Evolutionary conservation across 2,329 filamentous ascomycete species (phyloP), one percentile per base, ranked within the genome.

Genomic region (Ophiobolus disseminans): DNA sequence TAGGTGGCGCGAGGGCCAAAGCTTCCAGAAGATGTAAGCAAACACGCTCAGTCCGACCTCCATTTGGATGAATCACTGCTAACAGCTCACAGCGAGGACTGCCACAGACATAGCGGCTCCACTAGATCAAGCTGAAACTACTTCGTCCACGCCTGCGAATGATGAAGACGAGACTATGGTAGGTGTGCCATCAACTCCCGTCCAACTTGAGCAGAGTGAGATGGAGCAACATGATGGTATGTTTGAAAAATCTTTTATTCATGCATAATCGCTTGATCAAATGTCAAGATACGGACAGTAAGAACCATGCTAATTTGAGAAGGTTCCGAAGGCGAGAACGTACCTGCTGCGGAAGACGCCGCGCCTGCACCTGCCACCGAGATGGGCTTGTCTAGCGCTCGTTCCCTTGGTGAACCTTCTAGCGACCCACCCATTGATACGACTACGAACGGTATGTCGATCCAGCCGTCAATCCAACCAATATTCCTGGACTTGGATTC

Each of bases 1-100:
- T 14, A 7, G 10, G 30, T 34, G 20, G 28, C 30, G 37, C 35
- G 16, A 48, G 48, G 10, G n/a, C 28, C 2, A 57, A 55, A 28
- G 38, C 19, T 11, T 4, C 21, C 3, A 19, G 14, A n/a, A 42
- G 35, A 11, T 11, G 40, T 42, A 34, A 20, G 40, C 19, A 13
- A n/a, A 20, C 16, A 13, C 19, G 14, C n/a, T 10, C 16, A 14
- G 9, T 13, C 11, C 20, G 14, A 22, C 10, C 4, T 6, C n/a
- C 30, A 38, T 25, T 10, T n/a, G 6, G 14, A 13, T 16, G 5
- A 17, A 9, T 13, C 10, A n/a, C n/a, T 31, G 25, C 38, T 40
- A 20, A 40, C 20, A 17, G 10, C 20, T 16, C 5, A 13, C n/a
- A 40, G 38, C 23, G 7, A 14, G 13, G n/a, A 17, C 13, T 22